Base-by-base conservation (phyloP, 768 basidiomycete species). In the Fomitopsis serialis region DNA sequence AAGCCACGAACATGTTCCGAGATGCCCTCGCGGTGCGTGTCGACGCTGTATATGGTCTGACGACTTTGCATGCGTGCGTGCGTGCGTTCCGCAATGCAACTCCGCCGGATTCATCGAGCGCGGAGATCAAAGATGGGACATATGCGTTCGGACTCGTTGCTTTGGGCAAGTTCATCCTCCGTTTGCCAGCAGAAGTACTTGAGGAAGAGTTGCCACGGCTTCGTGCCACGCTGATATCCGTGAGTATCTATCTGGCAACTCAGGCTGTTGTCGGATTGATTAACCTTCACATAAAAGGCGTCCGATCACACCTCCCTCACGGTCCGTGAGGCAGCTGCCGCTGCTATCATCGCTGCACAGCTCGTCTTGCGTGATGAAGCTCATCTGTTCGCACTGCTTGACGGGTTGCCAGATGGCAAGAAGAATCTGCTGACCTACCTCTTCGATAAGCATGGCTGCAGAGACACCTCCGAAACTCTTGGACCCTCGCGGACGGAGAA, bases 351-450 rank as follows among this genome's bases (percentile, higher is more conserved):
- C 56, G 86, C 92, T 13, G 87, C 89, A 0, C 92, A 93, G 60
- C 74, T 92, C 29, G 84, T 92, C 52, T 72, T 94, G 37, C 80
- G 82, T 23, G 91, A 94, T 63, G 92, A 93, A 64, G 82, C 84
- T 0, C 89, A 91, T 58, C 73, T 94, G 1, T 94, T 94, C 61
- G 74, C 81, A 35, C 78, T 94, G 17, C 72, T 94, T 43, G 88
- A 90, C 53, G 88, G 87, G 5, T 74, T 94, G 40, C 82, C 89
- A n/a, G 87, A 91, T 55, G 89, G 90, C 61, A 91, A 93, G 76
- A 92, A 92, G 76, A 92, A 94, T 64, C 73, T 93, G 17, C 73
- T 94, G 46, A 91, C 92, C 1, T 94, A 94, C 59, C 74, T 92
- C 53, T 94, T 94, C 58, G 91, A 92, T 67, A 93, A 92, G 66